A percentile compares a stretch with the other conserved stretches of the same genome.
phyloP scores from a whole-genome alignment of 345 rosid species.

The Arabidopsis thaliana region TAIR10.1 NC_003076.8:16246501-16247000 shows the following conservation, averaged over 20 bases:
- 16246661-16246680: neutral
- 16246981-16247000: conserved; percentile 88
- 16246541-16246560: no score
- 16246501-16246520: neutral
- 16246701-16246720: neutral
- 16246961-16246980: conserved; percentile 64
- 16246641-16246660: neutral
- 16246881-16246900: conserved; percentile 86
- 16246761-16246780: neutral
- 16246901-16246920: conserved; percentile 67
- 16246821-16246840: conserved; percentile 64
- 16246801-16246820: conserved; percentile 39
- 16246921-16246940: conserved; percentile 74
- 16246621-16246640: no score
- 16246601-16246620: no score
- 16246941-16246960: conserved; percentile 87
- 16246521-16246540: neutral
- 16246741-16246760: neutral
- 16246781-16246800: neutral
- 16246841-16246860: conserved; percentile 63
- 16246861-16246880: conserved; percentile 80
- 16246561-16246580: no score
- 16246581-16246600: no score
- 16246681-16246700: neutral
- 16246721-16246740: neutral